Evolutionary conservation across 345 rosid genomes (phyloP).

Genomic region (Eucalyptus pauciflora): DNA sequence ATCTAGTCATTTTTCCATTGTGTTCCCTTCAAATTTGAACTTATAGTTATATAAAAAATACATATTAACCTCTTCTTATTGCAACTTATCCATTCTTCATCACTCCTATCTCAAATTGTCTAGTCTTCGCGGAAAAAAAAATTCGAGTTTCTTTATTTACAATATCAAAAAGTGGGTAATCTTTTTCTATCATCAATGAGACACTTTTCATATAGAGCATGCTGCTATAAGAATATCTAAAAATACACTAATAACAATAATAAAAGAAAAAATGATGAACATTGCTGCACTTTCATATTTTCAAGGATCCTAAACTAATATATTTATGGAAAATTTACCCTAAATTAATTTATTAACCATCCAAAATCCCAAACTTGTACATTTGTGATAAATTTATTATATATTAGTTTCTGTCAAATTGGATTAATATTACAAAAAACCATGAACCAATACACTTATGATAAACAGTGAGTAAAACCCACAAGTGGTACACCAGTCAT

Average conservation of each 20-base stretch:
- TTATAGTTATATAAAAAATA: no score
- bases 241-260: background rate
- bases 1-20: background rate
- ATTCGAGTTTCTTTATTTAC: background rate
- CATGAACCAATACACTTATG: no score
- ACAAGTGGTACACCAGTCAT: no score
- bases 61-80: background rate
- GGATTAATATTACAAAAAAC: no score
- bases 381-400: no score
- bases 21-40: background rate
- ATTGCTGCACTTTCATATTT: background rate
- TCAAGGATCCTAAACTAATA: no score
- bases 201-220: background rate
- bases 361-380: no score
- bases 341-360: no score
- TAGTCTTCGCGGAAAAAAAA: background rate
- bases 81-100: background rate
- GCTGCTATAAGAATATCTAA: background rate
- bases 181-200: background rate
- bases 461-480: no score
- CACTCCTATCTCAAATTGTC: background rate
- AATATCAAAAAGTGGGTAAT: background rate
- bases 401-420: no score
- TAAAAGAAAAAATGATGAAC: background rate
- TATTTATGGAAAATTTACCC: accelerated